Percentiles rank a stretch among this genome's conserved stretches.
Evolutionary conservation across 2,329 filamentous ascomycete genomes (phyloP).

Genomic region (Cladophialophora bantiana): DNA sequence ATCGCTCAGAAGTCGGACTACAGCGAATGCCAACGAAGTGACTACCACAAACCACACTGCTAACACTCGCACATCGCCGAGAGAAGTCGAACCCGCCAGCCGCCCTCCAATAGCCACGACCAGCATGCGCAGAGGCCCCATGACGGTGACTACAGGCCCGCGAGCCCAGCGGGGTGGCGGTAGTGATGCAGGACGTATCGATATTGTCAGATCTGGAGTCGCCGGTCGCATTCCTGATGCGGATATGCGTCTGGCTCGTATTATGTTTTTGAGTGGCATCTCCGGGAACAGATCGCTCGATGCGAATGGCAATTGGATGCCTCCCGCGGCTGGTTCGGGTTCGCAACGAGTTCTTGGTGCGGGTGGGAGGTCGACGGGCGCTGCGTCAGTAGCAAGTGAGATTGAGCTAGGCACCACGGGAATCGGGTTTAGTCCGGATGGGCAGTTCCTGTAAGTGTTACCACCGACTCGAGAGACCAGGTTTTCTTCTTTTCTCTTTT

Average conservation of each 20-base stretch:
- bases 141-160: neutral
- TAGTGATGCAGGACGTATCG: neutral
- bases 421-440: slow-evolving; percentile 56
- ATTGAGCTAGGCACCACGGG: slow-evolving; percentile 53
- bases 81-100: slow-evolving; percentile 8
- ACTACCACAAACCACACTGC: neutral
- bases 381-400: slow-evolving; percentile 44
- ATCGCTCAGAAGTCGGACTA: neutral
- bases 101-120: neutral
- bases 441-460: slow-evolving; percentile 54
- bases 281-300: slow-evolving; percentile 32
- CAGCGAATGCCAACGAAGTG: neutral
- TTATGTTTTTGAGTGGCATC: slow-evolving; percentile 32
- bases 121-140: neutral
- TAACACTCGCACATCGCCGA: neutral
- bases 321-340: slow-evolving; percentile 17
- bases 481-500: too few species aligned
- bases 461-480: neutral
- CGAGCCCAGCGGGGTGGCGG: neutral
- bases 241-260: slow-evolving; percentile 36
- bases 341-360: slow-evolving; percentile 48
- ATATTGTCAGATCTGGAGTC: slow-evolving; percentile 2
- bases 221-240: slow-evolving; percentile 29
- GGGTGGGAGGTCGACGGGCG: slow-evolving; percentile 42
- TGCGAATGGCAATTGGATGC: slow-evolving; percentile 41